These are phyloP conservation scores for Stephanocyclus meneghinianus DNA, from an alignment of 352 stramenopile genomes.

Conservation along the genomic window DNA sequence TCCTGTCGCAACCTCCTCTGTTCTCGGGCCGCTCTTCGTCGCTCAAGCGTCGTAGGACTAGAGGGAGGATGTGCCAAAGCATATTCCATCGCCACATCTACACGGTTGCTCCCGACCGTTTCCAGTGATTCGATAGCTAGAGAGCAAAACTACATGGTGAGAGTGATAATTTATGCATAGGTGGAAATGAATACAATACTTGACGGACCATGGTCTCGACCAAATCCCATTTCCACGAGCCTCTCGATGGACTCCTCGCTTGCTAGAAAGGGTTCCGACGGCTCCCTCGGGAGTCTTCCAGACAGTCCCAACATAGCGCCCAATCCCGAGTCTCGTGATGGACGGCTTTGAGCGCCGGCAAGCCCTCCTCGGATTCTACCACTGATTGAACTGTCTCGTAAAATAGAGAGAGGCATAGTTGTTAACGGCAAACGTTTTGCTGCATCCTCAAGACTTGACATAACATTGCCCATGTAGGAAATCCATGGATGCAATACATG, in stretches of 20 bases:
- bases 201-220: constrained; percentile 82
- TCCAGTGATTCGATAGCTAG: constrained; percentile 14
- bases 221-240: constrained; percentile 94
- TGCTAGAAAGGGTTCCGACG: constrained; percentile 84
- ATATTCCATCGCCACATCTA: constrained; percentile 96
- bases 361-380: constrained; percentile 2
- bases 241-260: constrained; percentile 89
- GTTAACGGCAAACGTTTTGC: constrained; percentile 33
- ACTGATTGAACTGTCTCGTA: not conserved
- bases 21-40: constrained; percentile 54
- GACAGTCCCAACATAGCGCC: constrained; percentile 1
- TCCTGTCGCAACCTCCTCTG: constrained; percentile 23
- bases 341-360: not conserved
- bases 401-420: constrained; percentile 3
- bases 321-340: not conserved
- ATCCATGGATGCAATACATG: constrained; percentile 67
- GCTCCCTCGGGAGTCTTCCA: not conserved
- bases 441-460: constrained; percentile 65
- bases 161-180: constrained; percentile 8
- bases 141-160: not conserved
- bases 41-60: constrained; percentile 53
- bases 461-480: constrained; percentile 58
- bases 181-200: constrained; percentile 84
- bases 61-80: constrained; percentile 88
- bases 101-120: constrained; percentile 44